Percentiles rank a stretch among this genome's conserved stretches.
These are phyloP conservation scores for Endogone sp. DNA, from an alignment of 192 early-diverging fungal genomes.

Conservation along the genomic window DNA sequence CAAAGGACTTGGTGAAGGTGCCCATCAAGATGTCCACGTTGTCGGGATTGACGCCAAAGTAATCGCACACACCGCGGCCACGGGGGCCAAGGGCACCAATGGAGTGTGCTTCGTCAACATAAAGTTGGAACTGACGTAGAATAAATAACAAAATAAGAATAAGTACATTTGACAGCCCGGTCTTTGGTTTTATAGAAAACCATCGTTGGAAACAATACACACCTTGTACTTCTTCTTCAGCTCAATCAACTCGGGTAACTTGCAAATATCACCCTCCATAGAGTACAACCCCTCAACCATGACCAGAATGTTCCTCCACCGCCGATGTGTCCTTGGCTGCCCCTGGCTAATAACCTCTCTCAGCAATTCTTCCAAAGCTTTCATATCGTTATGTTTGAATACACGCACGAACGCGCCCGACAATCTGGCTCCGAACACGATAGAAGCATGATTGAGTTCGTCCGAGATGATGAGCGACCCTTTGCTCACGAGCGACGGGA, in stretches of 20 bases:
- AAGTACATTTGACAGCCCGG: no score
- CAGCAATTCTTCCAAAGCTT: conserved; percentile 75
- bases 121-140: conserved; percentile 46
- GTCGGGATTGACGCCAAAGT: conserved; percentile 84
- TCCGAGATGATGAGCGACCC: conserved; percentile 93
- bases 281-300: conserved; percentile 94
- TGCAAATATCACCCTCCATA: conserved; percentile 95
- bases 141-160: conserved; percentile 1
- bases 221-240: conserved; percentile 89
- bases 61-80: conserved; percentile 95
- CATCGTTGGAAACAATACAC: background rate
- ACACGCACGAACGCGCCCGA: conserved; percentile 88
- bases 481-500: conserved; percentile 80
- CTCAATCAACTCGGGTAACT: conserved; percentile 82
- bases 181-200: conserved; percentile 16
- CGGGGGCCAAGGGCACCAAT: conserved; percentile 92
- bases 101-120: conserved; percentile 97
- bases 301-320: conserved; percentile 98
- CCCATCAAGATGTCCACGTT: conserved; percentile 96
- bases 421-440: conserved; percentile 91
- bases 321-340: conserved; percentile 95
- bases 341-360: conserved; percentile 89
- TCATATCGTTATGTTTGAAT: conserved; percentile 91
- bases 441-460: conserved; percentile 92
- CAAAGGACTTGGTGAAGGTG: conserved; percentile 98